Evolutionary conservation across 2,329 filamentous ascomycete genomes (phyloP).

Genomic region (Venturia aucupariae): DNA sequence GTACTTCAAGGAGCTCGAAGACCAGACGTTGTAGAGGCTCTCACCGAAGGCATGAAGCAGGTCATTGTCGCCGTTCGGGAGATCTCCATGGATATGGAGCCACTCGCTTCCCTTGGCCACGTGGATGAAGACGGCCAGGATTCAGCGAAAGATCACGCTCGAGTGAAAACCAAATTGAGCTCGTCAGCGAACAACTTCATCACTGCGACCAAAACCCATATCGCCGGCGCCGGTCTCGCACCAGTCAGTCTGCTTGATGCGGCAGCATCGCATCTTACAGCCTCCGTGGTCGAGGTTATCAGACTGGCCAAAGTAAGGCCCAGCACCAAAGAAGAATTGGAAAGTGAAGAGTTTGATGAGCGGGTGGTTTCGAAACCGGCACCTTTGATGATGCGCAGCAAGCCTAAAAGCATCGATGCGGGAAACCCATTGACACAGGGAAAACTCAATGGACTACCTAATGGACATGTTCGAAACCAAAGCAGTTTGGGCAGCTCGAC

Average conservation of each 20-base stretch:
- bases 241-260: slow-evolving; percentile 92
- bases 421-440: neutral
- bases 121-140: slow-evolving; percentile 22
- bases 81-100: slow-evolving; percentile 70
- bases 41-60: slow-evolving; percentile 78
- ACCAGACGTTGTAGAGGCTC: slow-evolving; percentile 56
- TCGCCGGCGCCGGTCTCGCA: slow-evolving; percentile 70
- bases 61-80: slow-evolving; percentile 75
- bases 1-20: slow-evolving; percentile 67
- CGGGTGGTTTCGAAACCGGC: slow-evolving; percentile 1
- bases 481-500: slow-evolving; percentile 18
- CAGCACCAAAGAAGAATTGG: slow-evolving; percentile 66
- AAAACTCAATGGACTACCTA: neutral
- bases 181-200: slow-evolving; percentile 92
- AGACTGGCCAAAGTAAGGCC: slow-evolving; percentile 73
- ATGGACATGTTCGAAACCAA: slow-evolving; percentile 18
- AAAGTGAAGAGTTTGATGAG: slow-evolving; percentile 35
- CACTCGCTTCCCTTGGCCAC: slow-evolving; percentile 35
- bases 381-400: slow-evolving; percentile 5
- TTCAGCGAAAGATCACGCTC: slow-evolving; percentile 46
- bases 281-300: slow-evolving; percentile 76
- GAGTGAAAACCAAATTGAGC: slow-evolving; percentile 75
- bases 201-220: slow-evolving; percentile 88
- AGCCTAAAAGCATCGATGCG: neutral
- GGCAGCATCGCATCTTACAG: slow-evolving; percentile 80